These are phyloP conservation scores for Lasiosphaeria miniovina DNA, from an alignment of 495 filamentous ascomycete species.

Conservation along the genomic window DNA sequence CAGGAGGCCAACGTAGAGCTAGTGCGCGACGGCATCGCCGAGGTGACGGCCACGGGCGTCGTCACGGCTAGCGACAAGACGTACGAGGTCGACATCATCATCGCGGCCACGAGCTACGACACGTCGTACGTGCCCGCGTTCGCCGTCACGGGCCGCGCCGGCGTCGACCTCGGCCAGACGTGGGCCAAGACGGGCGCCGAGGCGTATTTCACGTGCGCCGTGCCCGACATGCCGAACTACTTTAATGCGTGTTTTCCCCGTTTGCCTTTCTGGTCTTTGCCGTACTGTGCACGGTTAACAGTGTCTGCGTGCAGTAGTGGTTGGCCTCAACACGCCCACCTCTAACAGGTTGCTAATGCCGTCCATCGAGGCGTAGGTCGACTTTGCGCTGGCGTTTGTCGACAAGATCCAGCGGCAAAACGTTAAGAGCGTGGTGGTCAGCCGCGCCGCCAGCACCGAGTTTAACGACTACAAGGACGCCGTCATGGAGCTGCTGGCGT, in stretches of 20 bases:
- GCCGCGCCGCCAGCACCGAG: slow-evolving; percentile 37
- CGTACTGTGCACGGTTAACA: neutral
- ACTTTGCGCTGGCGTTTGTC: slow-evolving; percentile 42
- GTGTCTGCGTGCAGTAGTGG: slow-evolving; percentile 4
- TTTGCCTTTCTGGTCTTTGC: neutral
- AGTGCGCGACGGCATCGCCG: slow-evolving; percentile 45
- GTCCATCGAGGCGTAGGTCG: slow-evolving; percentile 20
- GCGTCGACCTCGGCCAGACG: slow-evolving; percentile 29
- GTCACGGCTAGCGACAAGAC: slow-evolving; percentile 43
- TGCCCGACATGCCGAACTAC: slow-evolving; percentile 8
- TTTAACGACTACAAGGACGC: slow-evolving; percentile 44
- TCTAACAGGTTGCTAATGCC: slow-evolving; percentile 27
- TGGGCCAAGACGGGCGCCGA: slow-evolving; percentile 9
- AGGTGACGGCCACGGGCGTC: slow-evolving; percentile 49
- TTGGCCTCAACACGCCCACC: slow-evolving; percentile 30
- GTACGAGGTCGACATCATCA: slow-evolving; percentile 46
- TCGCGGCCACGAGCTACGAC: slow-evolving; percentile 57
- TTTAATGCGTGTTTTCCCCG: slow-evolving; percentile 34
- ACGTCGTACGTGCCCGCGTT: slow-evolving; percentile 14
- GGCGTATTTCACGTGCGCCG: slow-evolving; percentile 9
- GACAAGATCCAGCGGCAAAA: slow-evolving; percentile 45
- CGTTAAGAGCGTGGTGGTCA: slow-evolving; percentile 44
- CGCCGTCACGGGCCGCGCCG: slow-evolving; percentile 44
- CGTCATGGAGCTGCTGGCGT: slow-evolving; percentile 45
- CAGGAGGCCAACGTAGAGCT: slow-evolving; percentile 53